Evolutionary conservation across 768 basidiomycete species (phyloP).

Genomic region (Asterophora parasitica): DNA sequence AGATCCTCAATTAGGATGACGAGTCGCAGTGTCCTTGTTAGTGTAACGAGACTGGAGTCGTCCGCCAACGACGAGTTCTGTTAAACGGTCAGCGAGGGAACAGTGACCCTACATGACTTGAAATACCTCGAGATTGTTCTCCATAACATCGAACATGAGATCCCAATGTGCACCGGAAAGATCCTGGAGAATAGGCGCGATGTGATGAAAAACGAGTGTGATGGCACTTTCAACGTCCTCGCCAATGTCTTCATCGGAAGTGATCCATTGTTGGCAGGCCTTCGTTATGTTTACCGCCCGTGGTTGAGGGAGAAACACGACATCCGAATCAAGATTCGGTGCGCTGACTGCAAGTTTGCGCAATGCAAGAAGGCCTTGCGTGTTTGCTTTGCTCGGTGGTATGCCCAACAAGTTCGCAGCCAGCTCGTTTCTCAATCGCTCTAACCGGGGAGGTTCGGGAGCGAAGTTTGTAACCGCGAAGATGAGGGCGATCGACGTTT

Average conservation of each 20-base stretch:
- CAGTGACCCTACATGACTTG: no score
- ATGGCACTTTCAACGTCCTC: constrained; percentile 79
- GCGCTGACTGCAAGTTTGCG: constrained; percentile 68
- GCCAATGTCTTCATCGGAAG: constrained; percentile 54
- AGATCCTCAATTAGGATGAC: constrained; percentile 68
- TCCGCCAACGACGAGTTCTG: constrained; percentile 63
- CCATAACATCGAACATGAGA: constrained; percentile 83
- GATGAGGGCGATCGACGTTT: constrained; percentile 63
- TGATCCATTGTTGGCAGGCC: constrained; percentile 79
- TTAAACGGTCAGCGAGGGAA: background rate
- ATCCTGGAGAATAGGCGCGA: constrained; percentile 86
- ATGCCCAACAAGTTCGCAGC: constrained; percentile 78
- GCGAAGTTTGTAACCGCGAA: constrained; percentile 55
- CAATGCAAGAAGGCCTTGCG: constrained; percentile 63
- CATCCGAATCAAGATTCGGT: constrained; percentile 72
- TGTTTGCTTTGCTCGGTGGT: constrained; percentile 54
- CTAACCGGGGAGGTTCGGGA: constrained; percentile 66
- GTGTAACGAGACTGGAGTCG: constrained; percentile 47
- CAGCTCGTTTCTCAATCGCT: constrained; percentile 84
- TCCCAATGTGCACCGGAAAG: constrained; percentile 90
- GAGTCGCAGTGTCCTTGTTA: constrained; percentile 69
- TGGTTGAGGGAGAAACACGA: constrained; percentile 79
- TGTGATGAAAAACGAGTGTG: constrained; percentile 63
- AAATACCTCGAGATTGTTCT: constrained; percentile 79
- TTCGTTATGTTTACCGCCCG: constrained; percentile 86